Evolutionary conservation across 2,329 filamentous ascomycete genomes (phyloP).

Genomic region (Aureobasidium sp.): DNA sequence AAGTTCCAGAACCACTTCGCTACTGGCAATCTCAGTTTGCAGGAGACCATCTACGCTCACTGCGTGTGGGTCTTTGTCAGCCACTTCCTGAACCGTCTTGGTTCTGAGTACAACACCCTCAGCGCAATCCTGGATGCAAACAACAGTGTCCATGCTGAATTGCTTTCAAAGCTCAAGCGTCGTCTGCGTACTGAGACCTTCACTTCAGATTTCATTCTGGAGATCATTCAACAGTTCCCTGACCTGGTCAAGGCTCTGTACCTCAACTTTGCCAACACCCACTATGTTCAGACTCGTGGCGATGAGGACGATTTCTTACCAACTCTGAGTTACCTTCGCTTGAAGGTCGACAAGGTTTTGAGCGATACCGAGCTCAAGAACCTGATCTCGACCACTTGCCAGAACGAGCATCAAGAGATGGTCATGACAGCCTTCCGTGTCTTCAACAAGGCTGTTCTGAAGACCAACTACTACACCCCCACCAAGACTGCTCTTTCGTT

Average conservation of each 20-base stretch:
- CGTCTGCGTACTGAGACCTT: conserved; percentile 93
- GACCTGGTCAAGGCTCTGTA: conserved; percentile 81
- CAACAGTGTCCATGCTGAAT: conserved; percentile 77
- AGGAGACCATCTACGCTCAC: conserved; percentile 96
- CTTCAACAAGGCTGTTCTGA: conserved; percentile 88
- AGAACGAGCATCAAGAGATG: conserved; percentile 94
- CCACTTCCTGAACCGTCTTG: conserved; percentile 94
- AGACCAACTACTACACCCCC: conserved; percentile 97
- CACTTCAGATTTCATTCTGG: conserved; percentile 93
- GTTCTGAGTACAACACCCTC: conserved; percentile 83
- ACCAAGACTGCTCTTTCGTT: conserved; percentile 98
- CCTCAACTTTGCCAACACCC: conserved; percentile 80
- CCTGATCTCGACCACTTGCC: conserved; percentile 68
- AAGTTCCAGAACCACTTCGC: conserved; percentile 89
- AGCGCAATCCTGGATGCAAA: conserved; percentile 68
- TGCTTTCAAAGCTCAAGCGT: conserved; percentile 91
- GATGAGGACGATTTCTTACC: conserved; percentile 62
- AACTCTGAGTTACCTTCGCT: conserved; percentile 57
- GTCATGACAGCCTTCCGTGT: conserved; percentile 95
- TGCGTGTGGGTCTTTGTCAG: conserved; percentile 97
- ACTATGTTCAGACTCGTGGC: conserved; percentile 62
- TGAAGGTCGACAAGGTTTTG: conserved; percentile 64
- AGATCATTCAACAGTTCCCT: conserved; percentile 91
- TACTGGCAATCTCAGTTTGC: conserved; percentile 75
- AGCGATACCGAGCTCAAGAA: conserved; percentile 66